Percentiles rank a stretch among this genome's conserved stretches.
phyloP scores from a whole-genome alignment of 2,329 filamentous ascomycete genomes.

The Leptographium flavum region DNA sequence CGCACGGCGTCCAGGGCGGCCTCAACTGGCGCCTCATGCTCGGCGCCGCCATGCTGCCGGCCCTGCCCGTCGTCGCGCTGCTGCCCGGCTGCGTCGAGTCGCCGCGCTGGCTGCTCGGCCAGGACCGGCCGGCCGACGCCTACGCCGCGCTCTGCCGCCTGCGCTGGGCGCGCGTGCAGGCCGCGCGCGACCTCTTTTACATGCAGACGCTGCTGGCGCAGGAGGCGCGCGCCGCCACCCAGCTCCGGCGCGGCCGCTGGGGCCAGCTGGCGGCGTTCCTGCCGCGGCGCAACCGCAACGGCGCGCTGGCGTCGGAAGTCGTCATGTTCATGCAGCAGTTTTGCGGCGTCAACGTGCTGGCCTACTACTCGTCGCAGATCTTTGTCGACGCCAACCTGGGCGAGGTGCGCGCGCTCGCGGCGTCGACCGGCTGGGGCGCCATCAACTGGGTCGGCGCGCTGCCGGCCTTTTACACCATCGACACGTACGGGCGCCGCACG shows the following conservation, averaged over 20 bases:
- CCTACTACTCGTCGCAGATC: constrained; percentile 33
- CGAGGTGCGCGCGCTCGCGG: constrained; percentile 23
- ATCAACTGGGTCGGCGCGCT: constrained; percentile 51
- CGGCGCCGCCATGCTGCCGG: constrained; percentile 49
- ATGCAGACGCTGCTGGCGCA: constrained; percentile 39
- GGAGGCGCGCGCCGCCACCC: constrained; percentile 2
- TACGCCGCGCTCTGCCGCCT: constrained; percentile 41
- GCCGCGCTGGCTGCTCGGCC: constrained; percentile 53
- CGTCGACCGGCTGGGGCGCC: constrained; percentile 31
- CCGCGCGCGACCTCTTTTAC: constrained; percentile 46
- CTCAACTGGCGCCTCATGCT: constrained; percentile 51
- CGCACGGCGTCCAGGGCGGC: constrained; percentile 37
- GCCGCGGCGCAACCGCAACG: constrained; percentile 34
- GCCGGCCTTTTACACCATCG: constrained; percentile 50
- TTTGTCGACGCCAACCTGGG: constrained; percentile 27
- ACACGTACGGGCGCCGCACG: constrained; percentile 49
- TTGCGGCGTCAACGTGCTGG: constrained; percentile 34
- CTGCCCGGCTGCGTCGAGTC: constrained; percentile 46
- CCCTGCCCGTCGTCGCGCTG: constrained; percentile 40
- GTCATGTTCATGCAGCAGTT: constrained; percentile 50
- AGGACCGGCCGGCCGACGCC: constrained; percentile 37
- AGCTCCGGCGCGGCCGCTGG: too few species aligned
- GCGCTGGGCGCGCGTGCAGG: constrained; percentile 43
- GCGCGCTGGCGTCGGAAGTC: constrained; percentile 50
- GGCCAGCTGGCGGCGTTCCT: constrained; percentile 33